A percentile compares a stretch with the other conserved stretches of the same genome.
These are phyloP conservation scores for Trametes meyenii DNA, from an alignment of 768 basidiomycete species.

Conservation along the genomic window DNA sequence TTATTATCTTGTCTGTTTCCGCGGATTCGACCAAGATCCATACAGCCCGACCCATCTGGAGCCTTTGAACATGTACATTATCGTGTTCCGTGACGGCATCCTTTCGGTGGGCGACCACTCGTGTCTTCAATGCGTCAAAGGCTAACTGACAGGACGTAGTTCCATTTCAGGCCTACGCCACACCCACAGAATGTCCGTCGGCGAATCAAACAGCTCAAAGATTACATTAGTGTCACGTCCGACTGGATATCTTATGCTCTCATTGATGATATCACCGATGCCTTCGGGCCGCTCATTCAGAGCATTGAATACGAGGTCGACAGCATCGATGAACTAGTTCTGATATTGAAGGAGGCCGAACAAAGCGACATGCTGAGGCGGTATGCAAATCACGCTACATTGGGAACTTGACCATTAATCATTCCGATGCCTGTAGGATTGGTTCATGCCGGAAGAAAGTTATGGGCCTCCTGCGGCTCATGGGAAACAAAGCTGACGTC, in stretches of 20 bases:
- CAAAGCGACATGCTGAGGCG: slow-evolving; percentile 96
- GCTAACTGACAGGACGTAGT: slow-evolving; percentile 48
- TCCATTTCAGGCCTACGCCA: slow-evolving; percentile 96
- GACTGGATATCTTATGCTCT: slow-evolving; percentile 99
- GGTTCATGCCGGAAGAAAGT: slow-evolving; percentile 99
- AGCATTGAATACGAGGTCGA: slow-evolving; percentile 99
- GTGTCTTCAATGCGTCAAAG: slow-evolving; percentile 19
- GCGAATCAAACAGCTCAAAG: slow-evolving; percentile 97
- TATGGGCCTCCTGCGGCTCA: slow-evolving; percentile 93
- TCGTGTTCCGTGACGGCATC: slow-evolving; percentile 96
- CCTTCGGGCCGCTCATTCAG: slow-evolving; percentile 97
- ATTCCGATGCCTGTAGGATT: slow-evolving; percentile 53
- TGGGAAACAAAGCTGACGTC: slow-evolving; percentile 99
- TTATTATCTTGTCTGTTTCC: slow-evolving; percentile 99
- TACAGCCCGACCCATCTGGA: slow-evolving; percentile 97
- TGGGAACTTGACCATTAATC: neutral
- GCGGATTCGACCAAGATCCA: slow-evolving; percentile 97
- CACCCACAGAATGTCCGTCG: slow-evolving; percentile 98
- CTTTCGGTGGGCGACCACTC: slow-evolving; percentile 71
- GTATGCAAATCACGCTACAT: slow-evolving; percentile 32
- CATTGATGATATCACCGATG: slow-evolving; percentile 99
- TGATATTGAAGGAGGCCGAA: slow-evolving; percentile 94
- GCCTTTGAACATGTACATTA: slow-evolving; percentile 99
- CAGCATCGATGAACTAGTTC: slow-evolving; percentile 95
- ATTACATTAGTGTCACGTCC: slow-evolving; percentile 97